phyloP scores from a whole-genome alignment of 2,329 filamentous ascomycete genomes.

The Aspergillus clavatus region DNA sequence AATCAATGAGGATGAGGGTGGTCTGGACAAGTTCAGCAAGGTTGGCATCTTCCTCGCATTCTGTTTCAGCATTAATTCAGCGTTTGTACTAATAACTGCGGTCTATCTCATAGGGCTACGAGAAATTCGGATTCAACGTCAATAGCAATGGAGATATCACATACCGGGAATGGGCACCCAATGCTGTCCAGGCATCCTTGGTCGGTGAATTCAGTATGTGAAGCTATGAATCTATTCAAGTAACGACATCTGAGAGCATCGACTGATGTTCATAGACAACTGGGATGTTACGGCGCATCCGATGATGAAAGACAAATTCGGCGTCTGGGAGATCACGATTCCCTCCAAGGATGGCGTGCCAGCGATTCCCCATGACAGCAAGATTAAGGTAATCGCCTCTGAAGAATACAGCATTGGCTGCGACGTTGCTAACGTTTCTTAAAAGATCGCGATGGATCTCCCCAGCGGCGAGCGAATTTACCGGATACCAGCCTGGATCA shows the following conservation, averaged over 20 bases:
- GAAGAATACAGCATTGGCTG: neutral
- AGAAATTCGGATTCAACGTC: conserved; percentile 81
- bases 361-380: conserved; percentile 86
- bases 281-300: conserved; percentile 80
- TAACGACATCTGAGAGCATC: conserved; percentile 6
- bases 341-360: conserved; percentile 69
- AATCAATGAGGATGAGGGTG: conserved; percentile 79
- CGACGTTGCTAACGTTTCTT: neutral
- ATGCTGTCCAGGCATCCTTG: conserved; percentile 75
- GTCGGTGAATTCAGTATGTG: conserved; percentile 88
- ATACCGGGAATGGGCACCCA: conserved; percentile 96
- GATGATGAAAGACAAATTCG: conserved; percentile 81
- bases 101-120: conserved; percentile 60
- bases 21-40: conserved; percentile 84
- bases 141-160: conserved; percentile 75
- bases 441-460: conserved; percentile 76
- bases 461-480: conserved; percentile 77
- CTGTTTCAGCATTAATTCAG: neutral
- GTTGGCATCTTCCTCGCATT: conserved; percentile 44
- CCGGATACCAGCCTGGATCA: conserved; percentile 93
- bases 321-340: conserved; percentile 78
- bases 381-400: conserved; percentile 73
- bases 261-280: conserved; percentile 55
- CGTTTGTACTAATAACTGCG: neutral
- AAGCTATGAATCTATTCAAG: neutral